Base-by-base conservation (phyloP, 805 yeast genomes). In the Yamadazyma ubonensis region DNA sequence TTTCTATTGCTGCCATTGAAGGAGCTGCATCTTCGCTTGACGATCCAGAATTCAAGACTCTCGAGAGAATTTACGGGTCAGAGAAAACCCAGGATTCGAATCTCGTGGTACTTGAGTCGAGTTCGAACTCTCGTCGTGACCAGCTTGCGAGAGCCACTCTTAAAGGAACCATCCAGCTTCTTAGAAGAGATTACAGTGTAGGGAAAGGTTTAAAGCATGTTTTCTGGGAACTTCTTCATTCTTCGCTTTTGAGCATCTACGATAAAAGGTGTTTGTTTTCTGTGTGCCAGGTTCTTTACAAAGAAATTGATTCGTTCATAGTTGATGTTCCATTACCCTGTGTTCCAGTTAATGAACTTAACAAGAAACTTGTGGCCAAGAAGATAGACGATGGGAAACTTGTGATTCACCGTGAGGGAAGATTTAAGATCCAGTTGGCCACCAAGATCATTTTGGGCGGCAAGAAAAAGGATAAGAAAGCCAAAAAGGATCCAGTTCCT, bases 141-240 rank as follows among this genome's bases (percentile, higher is more conserved):
- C 76, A 75, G 2, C 64, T 79, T 32, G 84, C 91, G 0, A 73
- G 90, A 47, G 74, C 76, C 1, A 70, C 84, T 0, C 55, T 85
- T 11, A 70, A 67, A 16, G 93, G 93, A 12, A 78, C 87, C 0
- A 73, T 84, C 28, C 83, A 79, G 19, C 52, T 83, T 4, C 59
- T 86, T 9, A 64, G 91, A 37, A 67, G 83, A 36, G 83, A 79
- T 38, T 74, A 78, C 42, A 56, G 75, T 2, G 68, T 75, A 36
- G 79, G 83, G 1, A 54, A 59, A 20, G 86, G 88, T 0, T 63
- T 93, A 15, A 71, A 73, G 39, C 51, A 55, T 2, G 73, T 75
- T 6, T 51, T 93, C 1, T 89, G 96, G 96, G 69, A 73, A 31
- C 70, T 81, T 7, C 57, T 89, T 6, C 84, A 81, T 50, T 70